Conservation (phyloP, 495 filamentous ascomycete genomes). For the Tuber microsphaerosporum region DNA sequence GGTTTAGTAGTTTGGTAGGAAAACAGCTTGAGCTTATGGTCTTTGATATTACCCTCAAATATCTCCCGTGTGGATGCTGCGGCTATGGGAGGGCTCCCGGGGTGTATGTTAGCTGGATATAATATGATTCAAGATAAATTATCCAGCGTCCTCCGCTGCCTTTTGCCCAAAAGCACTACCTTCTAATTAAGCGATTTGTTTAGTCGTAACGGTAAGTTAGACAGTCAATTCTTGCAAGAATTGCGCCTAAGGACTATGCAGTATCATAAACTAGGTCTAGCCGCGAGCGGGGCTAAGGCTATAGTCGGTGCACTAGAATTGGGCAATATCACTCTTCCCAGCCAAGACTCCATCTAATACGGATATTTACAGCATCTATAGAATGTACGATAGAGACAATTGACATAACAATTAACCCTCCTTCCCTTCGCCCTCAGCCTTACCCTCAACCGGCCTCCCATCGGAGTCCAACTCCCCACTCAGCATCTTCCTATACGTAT, state of each 20-base stretch:
- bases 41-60: background rate
- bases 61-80: background rate
- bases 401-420: conserved; percentile 10
- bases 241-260: background rate
- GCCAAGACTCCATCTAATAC: background rate
- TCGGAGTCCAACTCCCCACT: conserved; percentile 14
- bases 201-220: background rate
- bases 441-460: background rate
- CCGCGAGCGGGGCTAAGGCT: background rate
- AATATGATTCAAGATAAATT: background rate
- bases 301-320: background rate
- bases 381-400: background rate
- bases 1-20: background rate
- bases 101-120: background rate
- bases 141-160: background rate
- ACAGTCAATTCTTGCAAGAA: background rate
- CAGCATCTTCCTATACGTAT: conserved; percentile 37
- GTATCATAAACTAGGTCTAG: background rate
- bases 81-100: background rate
- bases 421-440: background rate
- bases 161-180: background rate
- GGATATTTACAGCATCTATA: background rate
- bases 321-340: background rate
- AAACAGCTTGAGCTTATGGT: background rate
- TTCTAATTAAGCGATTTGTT: background rate